Conservation (phyloP, 208 protist species). For the Acanthamoeba rhysodes region DNA sequence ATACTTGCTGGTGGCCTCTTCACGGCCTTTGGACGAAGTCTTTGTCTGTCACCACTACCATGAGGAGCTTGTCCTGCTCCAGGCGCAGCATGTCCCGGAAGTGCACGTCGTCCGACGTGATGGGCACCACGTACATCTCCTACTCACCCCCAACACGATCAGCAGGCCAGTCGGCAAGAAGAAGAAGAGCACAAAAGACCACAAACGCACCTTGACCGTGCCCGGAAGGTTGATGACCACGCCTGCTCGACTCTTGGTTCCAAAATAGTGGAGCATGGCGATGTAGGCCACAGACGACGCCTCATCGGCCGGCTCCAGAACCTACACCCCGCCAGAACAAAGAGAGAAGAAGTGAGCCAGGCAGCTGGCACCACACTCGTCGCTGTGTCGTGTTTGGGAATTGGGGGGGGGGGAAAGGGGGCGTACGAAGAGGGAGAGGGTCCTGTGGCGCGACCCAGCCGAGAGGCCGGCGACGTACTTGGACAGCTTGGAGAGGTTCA, state of each 20-base stretch:
- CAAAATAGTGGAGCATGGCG: slow-evolving; percentile 67
- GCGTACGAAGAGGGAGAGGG: neutral
- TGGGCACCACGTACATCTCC: slow-evolving; percentile 46
- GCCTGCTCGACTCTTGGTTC: slow-evolving; percentile 39
- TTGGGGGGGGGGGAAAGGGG: too few species aligned
- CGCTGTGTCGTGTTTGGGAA: too few species aligned
- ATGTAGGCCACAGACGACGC: slow-evolving; percentile 19
- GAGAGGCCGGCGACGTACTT: slow-evolving; percentile 26
- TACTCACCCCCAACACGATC: neutral
- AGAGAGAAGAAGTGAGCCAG: too few species aligned
- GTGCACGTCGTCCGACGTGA: slow-evolving; percentile 16
- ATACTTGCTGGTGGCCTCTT: too few species aligned
- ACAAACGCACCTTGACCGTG: neutral
- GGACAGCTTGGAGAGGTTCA: slow-evolving; percentile 17
- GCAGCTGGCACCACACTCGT: too few species aligned
- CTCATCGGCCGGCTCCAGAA: neutral
- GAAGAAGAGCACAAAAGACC: too few species aligned
- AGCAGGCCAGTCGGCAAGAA: too few species aligned
- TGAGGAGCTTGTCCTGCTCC: slow-evolving; percentile 41
- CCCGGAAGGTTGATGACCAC: slow-evolving; percentile 3
- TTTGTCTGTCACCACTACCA: slow-evolving; percentile 28
- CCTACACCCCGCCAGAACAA: too few species aligned
- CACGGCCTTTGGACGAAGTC: neutral
- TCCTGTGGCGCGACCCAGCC: neutral
- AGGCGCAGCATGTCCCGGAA: slow-evolving; percentile 27